Conservation (phyloP, 148 eudicot genomes). For the Amaranthus hypochondriacus region DNA sequence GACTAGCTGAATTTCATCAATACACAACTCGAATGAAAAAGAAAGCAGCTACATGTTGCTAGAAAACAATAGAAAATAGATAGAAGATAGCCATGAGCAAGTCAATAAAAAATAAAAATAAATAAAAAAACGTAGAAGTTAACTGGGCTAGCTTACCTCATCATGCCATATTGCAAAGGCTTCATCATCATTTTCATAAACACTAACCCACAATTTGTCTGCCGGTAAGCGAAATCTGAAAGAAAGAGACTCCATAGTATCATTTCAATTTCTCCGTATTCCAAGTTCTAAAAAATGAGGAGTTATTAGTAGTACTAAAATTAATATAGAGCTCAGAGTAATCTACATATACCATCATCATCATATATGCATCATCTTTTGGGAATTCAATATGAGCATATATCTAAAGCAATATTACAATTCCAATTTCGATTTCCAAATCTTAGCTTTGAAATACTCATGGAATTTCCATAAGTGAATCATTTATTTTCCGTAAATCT, state of each 20-base stretch:
- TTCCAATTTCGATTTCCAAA: not conserved
- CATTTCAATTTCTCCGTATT: not conserved
- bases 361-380: not conserved
- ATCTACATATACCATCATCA: not conserved
- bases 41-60: no score
- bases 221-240: conserved; percentile 74
- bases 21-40: no score
- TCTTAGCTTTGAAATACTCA: not conserved
- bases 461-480: not conserved
- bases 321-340: not conserved
- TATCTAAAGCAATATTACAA: not conserved
- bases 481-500: not conserved
- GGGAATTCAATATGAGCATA: not conserved
- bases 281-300: not conserved
- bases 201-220: conserved; percentile 78
- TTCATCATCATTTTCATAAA: conserved; percentile 91
- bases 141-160: conserved; percentile 43
- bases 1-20: not conserved
- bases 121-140: no score
- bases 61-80: not conserved
- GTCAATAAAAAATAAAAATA: not conserved
- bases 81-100: not conserved
- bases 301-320: not conserved
- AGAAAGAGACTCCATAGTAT: conserved; percentile 11
- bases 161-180: conserved; percentile 83